Base-by-base conservation (phyloP, 2,329 filamentous ascomycete genomes). In the Pestalotiopsis sp. region DNA sequence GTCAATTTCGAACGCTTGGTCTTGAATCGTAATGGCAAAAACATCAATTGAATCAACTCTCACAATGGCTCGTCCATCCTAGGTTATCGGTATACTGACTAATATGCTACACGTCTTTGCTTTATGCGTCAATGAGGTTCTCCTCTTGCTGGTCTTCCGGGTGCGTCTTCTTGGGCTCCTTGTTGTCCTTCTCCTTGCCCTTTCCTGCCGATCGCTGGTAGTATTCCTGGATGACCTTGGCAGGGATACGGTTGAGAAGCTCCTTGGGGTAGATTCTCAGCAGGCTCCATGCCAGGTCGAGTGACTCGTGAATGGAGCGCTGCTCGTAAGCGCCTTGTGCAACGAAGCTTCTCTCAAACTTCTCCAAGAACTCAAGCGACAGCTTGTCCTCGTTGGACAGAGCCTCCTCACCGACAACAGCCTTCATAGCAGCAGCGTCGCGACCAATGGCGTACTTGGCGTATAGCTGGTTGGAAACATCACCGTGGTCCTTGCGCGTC, bases 361-460 rank as follows among this genome's bases (percentile, higher is more conserved):
- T 98, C 79, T 98, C 95, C 76, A 99, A 85, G 87, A 99, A 99
- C 82, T 99, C 96, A 49, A 99, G 89, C 9, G 95, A 97, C 69
- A 98, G 90, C 86, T 98, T 98, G 85, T 99, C 96, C 84, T 99
- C 96, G 67, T 93, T 89, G 36, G 94, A 97, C 78, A 99, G 83
- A 41, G 96, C 96, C 82, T 99, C 96, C 84, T 99, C 97, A 84
- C 96, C 96, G 69, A 99, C 96, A 81, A 99, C 96, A 70, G 96
- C 96, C 87, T 98, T 99, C 96, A 99, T 99, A 80, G 94, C 92
- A 49, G 97, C 95, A 23, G 96, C 96, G 78, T 99, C 96, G 88
- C 95, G 95, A 80, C 96, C 96, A 80, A 99, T 98, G 82, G 96
- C 96, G 81, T 99, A 99, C 85, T 99, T 99, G 84, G 96, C 96